These are phyloP conservation scores for Microbotryomycetes sp. DNA, from an alignment of 1,284 basidiomycete genomes.

Conservation along the genomic window DNA sequence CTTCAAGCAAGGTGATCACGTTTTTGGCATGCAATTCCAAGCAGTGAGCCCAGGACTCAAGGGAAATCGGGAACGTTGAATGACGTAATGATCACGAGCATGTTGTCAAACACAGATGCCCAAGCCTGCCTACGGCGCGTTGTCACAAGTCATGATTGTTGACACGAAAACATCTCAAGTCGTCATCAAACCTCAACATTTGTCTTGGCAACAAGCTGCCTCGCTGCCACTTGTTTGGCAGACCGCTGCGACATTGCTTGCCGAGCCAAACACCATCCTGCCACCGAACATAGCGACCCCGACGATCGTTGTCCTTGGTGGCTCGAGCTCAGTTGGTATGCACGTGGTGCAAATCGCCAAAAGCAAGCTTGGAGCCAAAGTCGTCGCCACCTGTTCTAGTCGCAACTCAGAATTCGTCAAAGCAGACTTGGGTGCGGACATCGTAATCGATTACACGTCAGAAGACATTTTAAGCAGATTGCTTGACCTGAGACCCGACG, in stretches of 20 bases:
- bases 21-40: conserved; percentile 49
- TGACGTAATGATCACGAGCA: not conserved
- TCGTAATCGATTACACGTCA: conserved; percentile 56
- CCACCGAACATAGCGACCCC: not conserved
- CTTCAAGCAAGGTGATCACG: conserved; percentile 54
- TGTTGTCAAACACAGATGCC: conserved; percentile 8
- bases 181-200: conserved; percentile 48
- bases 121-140: conserved; percentile 4
- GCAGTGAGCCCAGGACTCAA: conserved; percentile 2
- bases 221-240: conserved; percentile 53
- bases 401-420: conserved; percentile 51
- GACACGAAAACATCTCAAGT: conserved; percentile 39
- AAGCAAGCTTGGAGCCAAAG: conserved; percentile 49
- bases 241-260: conserved; percentile 55
- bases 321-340: conserved; percentile 57
- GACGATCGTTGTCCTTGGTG: conserved; percentile 58
- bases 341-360: conserved; percentile 62
- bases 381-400: conserved; percentile 54
- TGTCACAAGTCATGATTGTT: conserved; percentile 41
- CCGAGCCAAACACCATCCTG: conserved; percentile 36
- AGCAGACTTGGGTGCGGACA: conserved; percentile 46
- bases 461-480: conserved; percentile 49
- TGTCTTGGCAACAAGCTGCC: conserved; percentile 54
- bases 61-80: not conserved
- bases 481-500: conserved; percentile 38